Evolutionary conservation across 768 basidiomycete species (phyloP), one percentile per base, ranked within the genome.

Genomic region (Termitomyces sp.): DNA sequence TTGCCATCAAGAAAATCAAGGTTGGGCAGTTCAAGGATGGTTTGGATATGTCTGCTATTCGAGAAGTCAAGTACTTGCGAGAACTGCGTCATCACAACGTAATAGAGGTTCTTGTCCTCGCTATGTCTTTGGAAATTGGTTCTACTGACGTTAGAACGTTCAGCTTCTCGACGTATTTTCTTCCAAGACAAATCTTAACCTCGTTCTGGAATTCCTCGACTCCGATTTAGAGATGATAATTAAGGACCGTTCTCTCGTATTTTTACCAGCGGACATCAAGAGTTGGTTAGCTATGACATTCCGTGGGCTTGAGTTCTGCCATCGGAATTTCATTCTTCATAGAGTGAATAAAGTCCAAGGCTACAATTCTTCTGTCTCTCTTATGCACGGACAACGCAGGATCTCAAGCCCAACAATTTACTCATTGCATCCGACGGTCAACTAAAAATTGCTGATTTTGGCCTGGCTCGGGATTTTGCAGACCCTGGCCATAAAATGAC

Each of bases 201-300:
- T 99, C 36, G 97, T 99, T 38, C 83, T 99, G 11, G 97, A 99
- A 71, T 98, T 95, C 74, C 81, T 98, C 57, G 92, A 96, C 67
- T 95, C 92, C 32, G 97, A 99, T 75, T 81, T 99, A 37, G 97
- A 99, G 76, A 93, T 93, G 73, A 88, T 98, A 67, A 98, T 99
- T 73, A 94, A 94, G 70, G 96, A 99, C 74, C 84, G 92, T 47
- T 82, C 88, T 1, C 86, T 97, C 60, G 91, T 98, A 29, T 98
- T 99, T 72, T 80, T 95, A 37, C 91, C 93, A 4, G 93, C 92
- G 1, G 97, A 99, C 73, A 95, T 98, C 77, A 99, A 99, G 74
- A 89, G 91, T 64, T 99, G 97, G 96, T 93, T 97, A 86, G 91
- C 92, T 11, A 98, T 98, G 97, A 95, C 92, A 0, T 87, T 98